A percentile compares a stretch with the other conserved stretches of the same genome.
Evolutionary conservation across 78 protist genomes (phyloP).

Genomic region (Bigelowiella natans): DNA sequence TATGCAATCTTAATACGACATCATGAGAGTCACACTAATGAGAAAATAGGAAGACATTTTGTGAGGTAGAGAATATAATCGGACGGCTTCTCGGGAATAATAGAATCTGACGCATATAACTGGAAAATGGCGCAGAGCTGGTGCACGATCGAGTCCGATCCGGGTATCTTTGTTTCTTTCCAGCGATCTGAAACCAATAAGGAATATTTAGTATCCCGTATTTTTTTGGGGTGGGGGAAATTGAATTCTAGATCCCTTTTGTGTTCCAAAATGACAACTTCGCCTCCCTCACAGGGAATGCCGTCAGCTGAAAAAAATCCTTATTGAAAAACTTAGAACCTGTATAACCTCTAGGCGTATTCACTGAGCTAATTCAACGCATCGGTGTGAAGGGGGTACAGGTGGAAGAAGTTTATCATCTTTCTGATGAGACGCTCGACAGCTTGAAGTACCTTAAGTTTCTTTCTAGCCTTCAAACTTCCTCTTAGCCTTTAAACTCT

Average conservation of each 20-base stretch:
- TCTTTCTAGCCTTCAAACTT: no score
- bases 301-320: neutral
- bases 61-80: no score
- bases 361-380: slow-evolving; percentile 73
- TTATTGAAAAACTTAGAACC: neutral
- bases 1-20: neutral
- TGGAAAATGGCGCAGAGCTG: slow-evolving; percentile 15
- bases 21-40: neutral
- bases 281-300: neutral
- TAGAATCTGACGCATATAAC: neutral
- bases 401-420: slow-evolving; percentile 76
- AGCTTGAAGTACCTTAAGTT: neutral
- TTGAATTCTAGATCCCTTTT: neutral
- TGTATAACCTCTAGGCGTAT: slow-evolving; percentile 56
- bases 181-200: neutral
- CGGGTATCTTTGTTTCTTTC: slow-evolving; percentile 32
- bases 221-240: neutral
- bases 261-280: neutral
- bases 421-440: slow-evolving; percentile 57
- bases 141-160: slow-evolving; percentile 57
- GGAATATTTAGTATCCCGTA: neutral
- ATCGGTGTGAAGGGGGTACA: slow-evolving; percentile 79
- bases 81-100: no score
- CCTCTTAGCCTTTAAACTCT: no score
- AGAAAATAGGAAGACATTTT: no score